These are phyloP conservation scores for Termitomyces bulborhizus DNA, from an alignment of 768 basidiomycete species.

Conservation along the genomic window DNA sequence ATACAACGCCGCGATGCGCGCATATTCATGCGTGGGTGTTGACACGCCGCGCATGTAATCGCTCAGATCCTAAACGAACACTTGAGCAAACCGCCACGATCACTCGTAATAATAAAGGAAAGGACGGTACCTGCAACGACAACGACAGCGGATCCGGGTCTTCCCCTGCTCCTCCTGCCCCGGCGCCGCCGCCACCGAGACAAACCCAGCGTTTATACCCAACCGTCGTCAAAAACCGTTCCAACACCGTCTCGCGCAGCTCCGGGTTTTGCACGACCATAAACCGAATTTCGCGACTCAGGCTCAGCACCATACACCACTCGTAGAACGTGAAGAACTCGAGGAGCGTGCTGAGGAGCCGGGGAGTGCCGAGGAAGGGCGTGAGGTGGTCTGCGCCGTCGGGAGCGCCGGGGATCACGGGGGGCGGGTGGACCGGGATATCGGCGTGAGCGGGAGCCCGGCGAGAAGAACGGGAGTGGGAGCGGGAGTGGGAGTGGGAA, in stretches of 20 bases:
- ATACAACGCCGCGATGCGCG: constrained; percentile 50
- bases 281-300: constrained; percentile 48
- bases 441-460: not conserved
- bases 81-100: too few relatives aligned
- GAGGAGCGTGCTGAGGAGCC: constrained; percentile 50
- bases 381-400: constrained; percentile 27
- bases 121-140: constrained; percentile 47
- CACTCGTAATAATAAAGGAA: too few relatives aligned
- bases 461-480: too few relatives aligned
- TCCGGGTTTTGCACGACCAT: constrained; percentile 41
- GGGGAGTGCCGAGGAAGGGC: constrained; percentile 47
- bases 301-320: constrained; percentile 55
- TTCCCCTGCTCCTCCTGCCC: constrained; percentile 10
- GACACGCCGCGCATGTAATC: constrained; percentile 78
- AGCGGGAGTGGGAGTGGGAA: too few relatives aligned
- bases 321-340: constrained; percentile 64
- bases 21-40: constrained; percentile 69
- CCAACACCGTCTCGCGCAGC: constrained; percentile 60
- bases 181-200: constrained; percentile 19
- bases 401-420: constrained; percentile 22
- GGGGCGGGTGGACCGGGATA: constrained; percentile 17
- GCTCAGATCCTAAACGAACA: constrained; percentile 53
- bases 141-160: constrained; percentile 52
- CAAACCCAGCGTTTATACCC: constrained; percentile 67
- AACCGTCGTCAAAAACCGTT: constrained; percentile 62